Evolutionary conservation across 2,329 filamentous ascomycete genomes (phyloP).

Genomic region (Phaeoacremonium minimum): DNA sequence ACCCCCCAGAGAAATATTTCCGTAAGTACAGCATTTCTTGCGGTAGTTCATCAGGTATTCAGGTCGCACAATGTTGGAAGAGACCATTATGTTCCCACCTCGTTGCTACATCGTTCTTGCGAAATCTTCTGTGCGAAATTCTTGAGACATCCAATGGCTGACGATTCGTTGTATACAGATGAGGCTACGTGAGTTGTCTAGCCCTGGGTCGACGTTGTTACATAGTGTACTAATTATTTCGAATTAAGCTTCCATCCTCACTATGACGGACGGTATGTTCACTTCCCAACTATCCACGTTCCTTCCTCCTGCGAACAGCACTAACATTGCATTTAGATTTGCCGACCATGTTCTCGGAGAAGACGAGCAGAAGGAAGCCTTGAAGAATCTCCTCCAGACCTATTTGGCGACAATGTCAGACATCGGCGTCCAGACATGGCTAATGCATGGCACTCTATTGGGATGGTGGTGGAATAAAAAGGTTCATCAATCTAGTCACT

Average conservation of each 20-base stretch:
- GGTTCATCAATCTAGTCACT: slow-evolving; percentile 18
- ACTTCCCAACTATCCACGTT: neutral
- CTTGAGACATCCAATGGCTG: too few relatives aligned
- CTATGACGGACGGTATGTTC: slow-evolving; percentile 28
- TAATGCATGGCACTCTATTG: slow-evolving; percentile 77
- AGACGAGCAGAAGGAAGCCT: slow-evolving; percentile 54
- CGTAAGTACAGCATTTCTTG: slow-evolving; percentile 18
- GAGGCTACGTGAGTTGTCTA: slow-evolving; percentile 12
- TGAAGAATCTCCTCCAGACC: slow-evolving; percentile 65
- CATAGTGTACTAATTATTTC: neutral
- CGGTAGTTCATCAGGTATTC: neutral
- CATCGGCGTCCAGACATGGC: slow-evolving; percentile 71
- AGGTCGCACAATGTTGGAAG: too few relatives aligned
- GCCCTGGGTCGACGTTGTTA: neutral
- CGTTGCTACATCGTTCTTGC: too few relatives aligned
- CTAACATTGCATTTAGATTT: slow-evolving; percentile 23
- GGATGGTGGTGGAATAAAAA: slow-evolving; percentile 82
- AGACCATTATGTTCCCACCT: too few relatives aligned
- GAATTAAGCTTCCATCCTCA: slow-evolving; percentile 26
- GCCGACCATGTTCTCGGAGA: slow-evolving; percentile 36
- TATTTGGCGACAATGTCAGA: slow-evolving; percentile 66
- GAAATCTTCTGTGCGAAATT: too few relatives aligned
- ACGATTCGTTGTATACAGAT: slow-evolving; percentile 6
- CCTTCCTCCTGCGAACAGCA: slow-evolving; percentile 8
- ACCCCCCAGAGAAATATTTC: slow-evolving; percentile 25